Evolutionary conservation across 208 protist genomes (phyloP), one percentile per base, ranked within the genome.

Genomic region (Trypanosoma scelopori): DNA sequence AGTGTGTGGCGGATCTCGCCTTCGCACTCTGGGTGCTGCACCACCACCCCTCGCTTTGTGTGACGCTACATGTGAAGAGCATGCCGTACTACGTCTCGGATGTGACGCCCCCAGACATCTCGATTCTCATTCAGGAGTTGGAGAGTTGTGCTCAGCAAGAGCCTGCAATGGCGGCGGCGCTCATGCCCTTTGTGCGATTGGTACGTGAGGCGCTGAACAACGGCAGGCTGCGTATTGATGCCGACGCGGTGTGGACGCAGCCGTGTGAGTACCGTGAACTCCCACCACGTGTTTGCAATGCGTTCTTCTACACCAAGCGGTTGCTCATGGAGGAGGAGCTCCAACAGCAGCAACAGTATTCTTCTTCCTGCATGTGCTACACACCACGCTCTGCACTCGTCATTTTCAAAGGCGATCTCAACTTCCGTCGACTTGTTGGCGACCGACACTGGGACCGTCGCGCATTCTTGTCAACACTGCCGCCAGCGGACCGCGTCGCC

Each of bases 1-100:
- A 95, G 78, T 82, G 76, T 50, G 65, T 93, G n/a, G 65, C 81
- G 0, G 90, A 95, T 65, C 32, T 95, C 23, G 82, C 78, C 53
- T 81, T 95, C 45, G 78, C 74, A 18, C 69, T 93, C 25, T 95
- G 89, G 87, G 76, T 90, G 51, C 53, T 93, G 30, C 65, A 81
- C 16, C 76, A 87, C 53, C 52, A 74, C 66, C 51, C 69, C 41
- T 35, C 62, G 1, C 68, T 77, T 15, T 46, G 64, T 18, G 82
- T 93, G 0, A 73, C 70, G 4, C 83, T 86, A 41, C 91, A 97
- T 53, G 87, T 94, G 43, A 97, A 97, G 69, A 65, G 67, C 47
- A 87, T 93, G 76, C 86, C 92, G 22, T 97, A 93, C 71, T 97
- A 94, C 72, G 85, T 97, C 37, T 93, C 86, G 5, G 92, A 97